A percentile compares a stretch with the other conserved stretches of the same genome.
Conservation (phyloP, 2,329 filamentous ascomycete genomes). For the Xylogone sp. region DNA sequence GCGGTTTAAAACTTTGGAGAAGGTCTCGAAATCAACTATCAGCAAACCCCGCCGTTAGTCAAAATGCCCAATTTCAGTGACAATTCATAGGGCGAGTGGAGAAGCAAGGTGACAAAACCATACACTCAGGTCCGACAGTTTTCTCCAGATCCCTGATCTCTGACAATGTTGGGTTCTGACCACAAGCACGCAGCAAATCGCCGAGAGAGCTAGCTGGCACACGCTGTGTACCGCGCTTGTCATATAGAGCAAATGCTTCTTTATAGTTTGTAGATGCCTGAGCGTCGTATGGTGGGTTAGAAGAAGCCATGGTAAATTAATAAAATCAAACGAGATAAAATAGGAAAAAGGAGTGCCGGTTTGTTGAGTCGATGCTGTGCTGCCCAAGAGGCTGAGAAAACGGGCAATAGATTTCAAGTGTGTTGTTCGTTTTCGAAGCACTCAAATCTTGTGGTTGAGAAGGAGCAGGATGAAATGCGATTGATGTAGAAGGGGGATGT, state of each 20-base stretch:
- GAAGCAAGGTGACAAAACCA: slow-evolving; percentile 37
- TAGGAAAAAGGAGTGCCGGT: background rate
- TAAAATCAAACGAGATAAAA: background rate
- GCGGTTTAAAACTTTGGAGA: slow-evolving; percentile 93
- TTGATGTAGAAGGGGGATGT: slow-evolving; percentile 1
- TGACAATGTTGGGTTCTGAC: slow-evolving; percentile 92
- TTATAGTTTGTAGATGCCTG: slow-evolving; percentile 97
- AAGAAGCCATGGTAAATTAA: slow-evolving; percentile 15
- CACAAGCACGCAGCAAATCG: slow-evolving; percentile 91
- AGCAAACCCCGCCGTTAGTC: background rate
- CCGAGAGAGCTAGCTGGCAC: slow-evolving; percentile 83
- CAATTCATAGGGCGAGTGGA: background rate
- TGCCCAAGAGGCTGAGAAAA: too few relatives aligned
- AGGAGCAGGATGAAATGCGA: background rate
- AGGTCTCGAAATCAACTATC: slow-evolving; percentile 94
- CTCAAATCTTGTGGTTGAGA: too few relatives aligned
- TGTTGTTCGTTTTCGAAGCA: background rate
- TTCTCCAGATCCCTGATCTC: slow-evolving; percentile 94
- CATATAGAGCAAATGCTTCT: slow-evolving; percentile 98
- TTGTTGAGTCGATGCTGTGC: too few relatives aligned
- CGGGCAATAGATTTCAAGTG: too few relatives aligned
- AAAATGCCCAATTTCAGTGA: too few relatives aligned
- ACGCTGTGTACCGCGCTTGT: slow-evolving; percentile 96
- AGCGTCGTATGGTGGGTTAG: slow-evolving; percentile 26
- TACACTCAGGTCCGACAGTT: slow-evolving; percentile 85